These are phyloP conservation scores for Tetrapisispora namnaoensis DNA, from an alignment of 805 yeast genomes.

Conservation along the genomic window DNA sequence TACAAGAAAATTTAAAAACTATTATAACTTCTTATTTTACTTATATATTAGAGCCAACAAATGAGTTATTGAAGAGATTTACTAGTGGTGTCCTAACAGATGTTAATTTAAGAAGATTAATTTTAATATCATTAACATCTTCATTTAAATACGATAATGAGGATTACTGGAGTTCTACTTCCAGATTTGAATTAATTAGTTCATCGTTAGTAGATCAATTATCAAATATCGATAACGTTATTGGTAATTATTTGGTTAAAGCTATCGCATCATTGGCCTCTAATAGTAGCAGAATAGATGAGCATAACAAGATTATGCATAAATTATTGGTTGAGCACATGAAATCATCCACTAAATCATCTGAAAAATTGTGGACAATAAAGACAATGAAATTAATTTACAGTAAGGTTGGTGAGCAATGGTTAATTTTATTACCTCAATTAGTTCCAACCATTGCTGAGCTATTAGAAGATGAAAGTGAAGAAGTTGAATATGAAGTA, in stretches of 20 bases:
- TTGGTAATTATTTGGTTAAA: slow-evolving; percentile 75
- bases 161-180: slow-evolving; percentile 88
- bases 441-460: slow-evolving; percentile 94
- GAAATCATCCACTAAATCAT: slow-evolving; percentile 46
- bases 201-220: slow-evolving; percentile 58
- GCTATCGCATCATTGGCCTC: slow-evolving; percentile 69
- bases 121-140: slow-evolving; percentile 62
- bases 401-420: slow-evolving; percentile 87
- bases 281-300: slow-evolving; percentile 54
- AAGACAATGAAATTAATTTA: slow-evolving; percentile 71
- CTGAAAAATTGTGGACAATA: slow-evolving; percentile 72
- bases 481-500: slow-evolving; percentile 83
- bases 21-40: slow-evolving; percentile 84
- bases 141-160: slow-evolving; percentile 86
- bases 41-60: slow-evolving; percentile 70
- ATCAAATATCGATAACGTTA: slow-evolving; percentile 52
- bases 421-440: slow-evolving; percentile 87
- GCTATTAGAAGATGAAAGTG: slow-evolving; percentile 90
- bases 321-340: slow-evolving; percentile 54
- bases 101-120: slow-evolving; percentile 56
- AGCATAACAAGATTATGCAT: slow-evolving; percentile 67
- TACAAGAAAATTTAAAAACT: slow-evolving; percentile 76
- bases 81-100: slow-evolving; percentile 35
- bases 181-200: slow-evolving; percentile 69
- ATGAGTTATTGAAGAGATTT: slow-evolving; percentile 43